Conservation (phyloP, 306 rosid genomes). For the Coriaria nepalensis region DNA sequence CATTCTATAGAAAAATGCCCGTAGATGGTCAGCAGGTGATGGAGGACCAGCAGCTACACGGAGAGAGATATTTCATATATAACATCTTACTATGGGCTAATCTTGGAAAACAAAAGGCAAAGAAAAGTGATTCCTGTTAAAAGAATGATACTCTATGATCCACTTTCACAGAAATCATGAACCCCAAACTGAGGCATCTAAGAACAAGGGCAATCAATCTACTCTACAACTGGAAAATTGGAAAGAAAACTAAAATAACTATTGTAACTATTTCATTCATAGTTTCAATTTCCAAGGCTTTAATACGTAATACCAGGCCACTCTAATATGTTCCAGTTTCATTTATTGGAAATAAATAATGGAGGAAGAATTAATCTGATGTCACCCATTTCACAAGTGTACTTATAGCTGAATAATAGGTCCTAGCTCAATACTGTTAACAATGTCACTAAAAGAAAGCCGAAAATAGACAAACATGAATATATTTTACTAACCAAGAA, state of each 20-base stretch:
- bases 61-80: slow-evolving; percentile 11
- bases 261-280: neutral
- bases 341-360: neutral
- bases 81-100: too few species aligned
- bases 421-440: neutral
- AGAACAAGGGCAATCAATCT: too few species aligned
- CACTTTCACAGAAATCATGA: too few species aligned
- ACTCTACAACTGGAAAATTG: too few species aligned
- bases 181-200: too few species aligned
- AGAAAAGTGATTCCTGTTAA: neutral
- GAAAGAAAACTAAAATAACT: too few species aligned
- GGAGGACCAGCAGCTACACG: slow-evolving; percentile 79
- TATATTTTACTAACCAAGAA: slow-evolving; percentile 54
- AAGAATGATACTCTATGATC: too few species aligned
- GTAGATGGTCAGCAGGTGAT: slow-evolving; percentile 91
- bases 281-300: neutral
- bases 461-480: neutral
- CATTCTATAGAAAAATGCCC: slow-evolving; percentile 90
- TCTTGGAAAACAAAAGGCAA: neutral
- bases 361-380: neutral
- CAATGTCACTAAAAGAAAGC: neutral
- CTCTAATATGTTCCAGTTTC: neutral
- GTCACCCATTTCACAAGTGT: too few species aligned
- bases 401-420: neutral
- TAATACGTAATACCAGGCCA: neutral